These are phyloP conservation scores for Phyllosticta citrichinensis DNA, from an alignment of 2,329 filamentous ascomycete genomes.

Conservation along the genomic window DNA sequence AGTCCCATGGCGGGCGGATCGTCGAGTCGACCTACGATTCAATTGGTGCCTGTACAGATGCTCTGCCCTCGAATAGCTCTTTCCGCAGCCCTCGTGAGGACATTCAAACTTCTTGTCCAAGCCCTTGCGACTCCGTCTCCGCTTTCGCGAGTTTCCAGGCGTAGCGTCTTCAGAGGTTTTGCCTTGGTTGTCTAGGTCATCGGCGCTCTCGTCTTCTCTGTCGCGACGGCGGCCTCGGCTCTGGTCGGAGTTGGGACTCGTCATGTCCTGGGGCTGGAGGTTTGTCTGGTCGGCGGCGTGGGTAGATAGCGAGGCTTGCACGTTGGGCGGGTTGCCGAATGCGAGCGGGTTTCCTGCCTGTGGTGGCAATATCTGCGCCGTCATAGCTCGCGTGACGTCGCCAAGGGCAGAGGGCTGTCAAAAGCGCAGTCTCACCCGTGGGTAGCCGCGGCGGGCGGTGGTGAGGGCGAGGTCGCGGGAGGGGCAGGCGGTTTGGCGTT, in stretches of 20 bases:
- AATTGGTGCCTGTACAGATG: slow-evolving; percentile 94
- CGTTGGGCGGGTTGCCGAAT: slow-evolving; percentile 6
- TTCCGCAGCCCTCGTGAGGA: slow-evolving; percentile 76
- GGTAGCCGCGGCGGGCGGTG: neutral
- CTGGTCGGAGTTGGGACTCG: slow-evolving; percentile 7
- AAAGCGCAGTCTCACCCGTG: slow-evolving; percentile 8
- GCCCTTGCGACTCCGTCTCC: slow-evolving; percentile 64
- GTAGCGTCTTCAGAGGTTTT: slow-evolving; percentile 15
- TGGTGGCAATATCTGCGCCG: slow-evolving; percentile 9
- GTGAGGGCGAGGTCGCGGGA: neutral
- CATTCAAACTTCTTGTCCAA: slow-evolving; percentile 65
- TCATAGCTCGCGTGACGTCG: slow-evolving; percentile 7
- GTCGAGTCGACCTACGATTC: slow-evolving; percentile 57
- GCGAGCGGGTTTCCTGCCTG: slow-evolving; percentile 7
- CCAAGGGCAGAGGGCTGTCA: neutral
- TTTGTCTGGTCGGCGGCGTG: neutral
- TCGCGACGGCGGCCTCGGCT: slow-evolving; percentile 27
- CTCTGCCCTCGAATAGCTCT: slow-evolving; percentile 92
- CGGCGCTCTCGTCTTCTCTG: slow-evolving; percentile 23
- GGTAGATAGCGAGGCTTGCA: slow-evolving; percentile 1
- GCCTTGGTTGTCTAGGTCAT: slow-evolving; percentile 17
- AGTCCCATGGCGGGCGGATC: slow-evolving; percentile 9
- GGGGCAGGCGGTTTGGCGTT: neutral
- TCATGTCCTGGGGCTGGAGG: slow-evolving; percentile 6
- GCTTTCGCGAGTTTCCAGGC: slow-evolving; percentile 37